Evolutionary conservation across 805 yeast genomes (phyloP).

Genomic region (Zygoascus bituminiphila): DNA sequence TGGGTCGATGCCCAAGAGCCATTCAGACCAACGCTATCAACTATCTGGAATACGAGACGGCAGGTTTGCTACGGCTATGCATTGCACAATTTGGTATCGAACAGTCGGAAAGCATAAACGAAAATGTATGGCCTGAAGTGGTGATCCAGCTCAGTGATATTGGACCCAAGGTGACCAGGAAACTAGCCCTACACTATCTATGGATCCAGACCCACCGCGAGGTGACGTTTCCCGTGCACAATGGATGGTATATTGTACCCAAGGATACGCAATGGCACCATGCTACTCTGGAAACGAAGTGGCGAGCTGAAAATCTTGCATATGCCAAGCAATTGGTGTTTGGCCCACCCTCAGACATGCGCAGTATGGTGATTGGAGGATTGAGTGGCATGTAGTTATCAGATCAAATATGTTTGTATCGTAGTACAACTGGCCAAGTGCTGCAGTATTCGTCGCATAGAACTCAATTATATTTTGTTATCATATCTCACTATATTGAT

Average conservation of each 20-base stretch:
- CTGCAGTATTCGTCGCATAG: too few relatives aligned
- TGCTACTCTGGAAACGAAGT: neutral
- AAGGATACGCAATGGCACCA: neutral
- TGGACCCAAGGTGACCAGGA: neutral
- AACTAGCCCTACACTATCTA: neutral
- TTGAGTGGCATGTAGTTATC: too few relatives aligned
- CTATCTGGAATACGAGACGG: neutral
- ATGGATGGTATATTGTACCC: neutral
- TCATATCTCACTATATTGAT: too few relatives aligned
- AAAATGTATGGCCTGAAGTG: neutral
- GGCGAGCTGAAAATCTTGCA: neutral
- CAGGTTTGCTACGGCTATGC: neutral
- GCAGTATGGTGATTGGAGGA: neutral
- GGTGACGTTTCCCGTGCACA: neutral
- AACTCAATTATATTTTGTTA: too few relatives aligned
- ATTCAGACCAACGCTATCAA: neutral
- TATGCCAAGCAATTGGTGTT: neutral
- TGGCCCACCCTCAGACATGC: neutral
- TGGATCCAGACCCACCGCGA: neutral
- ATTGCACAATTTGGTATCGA: neutral
- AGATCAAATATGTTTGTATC: too few relatives aligned
- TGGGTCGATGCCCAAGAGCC: neutral
- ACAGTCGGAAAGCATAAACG: neutral
- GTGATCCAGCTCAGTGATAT: neutral
- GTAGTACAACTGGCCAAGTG: too few relatives aligned